Base-by-base conservation (phyloP, 2,329 filamentous ascomycete genomes). In the Polytolypa hystricis region DNA sequence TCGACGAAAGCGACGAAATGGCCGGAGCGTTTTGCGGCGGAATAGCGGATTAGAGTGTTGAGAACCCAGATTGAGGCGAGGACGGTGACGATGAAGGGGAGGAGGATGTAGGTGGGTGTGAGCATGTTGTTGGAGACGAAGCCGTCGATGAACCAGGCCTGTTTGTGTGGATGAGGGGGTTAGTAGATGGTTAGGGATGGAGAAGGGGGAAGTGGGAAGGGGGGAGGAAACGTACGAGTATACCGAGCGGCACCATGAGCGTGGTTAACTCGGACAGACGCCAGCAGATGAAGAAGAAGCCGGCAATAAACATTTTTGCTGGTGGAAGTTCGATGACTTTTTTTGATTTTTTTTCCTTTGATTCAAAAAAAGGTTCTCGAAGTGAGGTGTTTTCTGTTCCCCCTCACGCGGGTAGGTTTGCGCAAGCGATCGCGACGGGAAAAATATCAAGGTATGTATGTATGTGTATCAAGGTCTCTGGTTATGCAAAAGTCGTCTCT, bases 71-170 rank as follows among this genome's bases (percentile, higher is more conserved):
- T 74, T 40, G 69, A 62, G 31, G 69, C 75, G 26, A 80, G 64
- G 5, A 75, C 70, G 26, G 70, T 72, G 47, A 75, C 70, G 44
- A 80, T 79, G 66, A 80, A 80, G 35, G 79, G 68, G 29, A 77
- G 67, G 30, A 79, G 66, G 52, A 79, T 71, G 52, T 69, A 75
- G 41, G 60, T 56, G 14, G 75, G 75, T 4, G 74, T 79, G 42
- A 79, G 67, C 40, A 64, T 55, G 56, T 74, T 74, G 48, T 61
- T 63, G 42, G 66, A 58, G 44, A 73, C 63, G 60, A 69, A 79
- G 51, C 65, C 66, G 49, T 77, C 53, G 50, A 80, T 73, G 55
- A 79, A 79, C 57, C 69, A 79, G 45, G 71, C 55, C 65, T 68
- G 40, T 8, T 4, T 26, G 5, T 19, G 26, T 15, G 12, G 33